Base-by-base conservation (phyloP, 1,284 basidiomycete species). In the Malassezia pachydermatis region DNA sequence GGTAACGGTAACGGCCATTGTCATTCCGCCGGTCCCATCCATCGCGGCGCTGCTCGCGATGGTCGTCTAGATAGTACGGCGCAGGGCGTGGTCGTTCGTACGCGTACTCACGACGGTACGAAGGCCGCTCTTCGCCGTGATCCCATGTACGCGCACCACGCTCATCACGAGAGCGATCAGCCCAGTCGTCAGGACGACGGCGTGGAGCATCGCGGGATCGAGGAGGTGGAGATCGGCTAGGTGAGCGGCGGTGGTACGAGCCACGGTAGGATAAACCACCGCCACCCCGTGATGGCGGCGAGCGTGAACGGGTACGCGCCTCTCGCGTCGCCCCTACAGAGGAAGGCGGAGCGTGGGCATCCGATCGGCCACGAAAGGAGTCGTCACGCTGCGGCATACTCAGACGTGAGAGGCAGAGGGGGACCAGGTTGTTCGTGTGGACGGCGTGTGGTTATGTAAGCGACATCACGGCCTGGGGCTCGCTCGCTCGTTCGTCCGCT, bases 41-140 rank as follows among this genome's bases (percentile, higher is more conserved):
- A 20, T 34, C 41, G 16, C 41, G 35, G 10, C 42, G 43, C 13
- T 41, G 16, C 2, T 51, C 48, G 13, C 23, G 17, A 8, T 35
- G 28, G 13, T 45, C 48, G 27, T 51, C 48, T 9, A 51, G 38
- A 20, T 51, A 35, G 32, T 51, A 51, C 16, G 48, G 48, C 17
- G 48, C 48, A 11, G 48, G 48, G n/a, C 48, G 48, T 10, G 48
- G 48, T 5, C 48, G 48, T 17, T 45, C 48, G 25, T 44, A 34
- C 34, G 34, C 29, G 32, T 48, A 34, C 25, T 37, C 32, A 17
- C 46, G 46, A 13, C 32, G 41, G 2, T 8, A 22, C 17, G 38
- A 37, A 23, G 36, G 24, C 3, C 42, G 42, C 5, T 44, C 48
- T 5, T n/a, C 23, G 24, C 33, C 43, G 16, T 51, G 28, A 27